These are phyloP conservation scores for Lodderomyces orthopsilosis DNA, from an alignment of 1,139 yeast genomes.

Conservation along the genomic window DNA sequence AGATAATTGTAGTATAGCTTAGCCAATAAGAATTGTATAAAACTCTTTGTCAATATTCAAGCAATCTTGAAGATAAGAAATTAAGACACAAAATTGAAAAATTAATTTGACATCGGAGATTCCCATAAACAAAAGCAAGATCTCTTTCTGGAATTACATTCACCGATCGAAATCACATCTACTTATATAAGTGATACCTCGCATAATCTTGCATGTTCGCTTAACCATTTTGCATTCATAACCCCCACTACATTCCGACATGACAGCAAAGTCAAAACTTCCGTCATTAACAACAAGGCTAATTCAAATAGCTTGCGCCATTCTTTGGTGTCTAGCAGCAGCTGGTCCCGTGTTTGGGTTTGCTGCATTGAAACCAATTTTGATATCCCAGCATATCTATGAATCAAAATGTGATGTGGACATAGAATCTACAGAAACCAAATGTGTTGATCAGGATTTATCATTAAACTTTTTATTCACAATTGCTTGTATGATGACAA, in stretches of 20 bases:
- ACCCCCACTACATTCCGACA: neutral
- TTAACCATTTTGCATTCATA: neutral
- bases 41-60: neutral
- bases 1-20: neutral
- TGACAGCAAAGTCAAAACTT: conserved; percentile 3
- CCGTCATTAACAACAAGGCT: conserved; percentile 23
- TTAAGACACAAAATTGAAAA: neutral
- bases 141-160: no score
- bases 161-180: no score
- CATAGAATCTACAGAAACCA: conserved; percentile 17
- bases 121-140: neutral
- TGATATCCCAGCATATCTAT: conserved; percentile 77
- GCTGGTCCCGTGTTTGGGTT: conserved; percentile 95
- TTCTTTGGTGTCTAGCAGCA: conserved; percentile 81
- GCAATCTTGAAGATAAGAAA: neutral
- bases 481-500: conserved; percentile 84
- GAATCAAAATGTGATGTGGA: conserved; percentile 47
- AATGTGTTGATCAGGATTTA: conserved; percentile 75
- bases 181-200: no score
- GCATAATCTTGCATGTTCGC: neutral
- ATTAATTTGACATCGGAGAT: neutral
- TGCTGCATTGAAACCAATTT: conserved; percentile 86
- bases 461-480: conserved; percentile 81
- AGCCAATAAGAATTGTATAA: neutral
- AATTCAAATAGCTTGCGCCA: conserved; percentile 54